Base-by-base conservation (phyloP, 1,284 basidiomycete genomes). In the Ceratobasidium sp. region DNA sequence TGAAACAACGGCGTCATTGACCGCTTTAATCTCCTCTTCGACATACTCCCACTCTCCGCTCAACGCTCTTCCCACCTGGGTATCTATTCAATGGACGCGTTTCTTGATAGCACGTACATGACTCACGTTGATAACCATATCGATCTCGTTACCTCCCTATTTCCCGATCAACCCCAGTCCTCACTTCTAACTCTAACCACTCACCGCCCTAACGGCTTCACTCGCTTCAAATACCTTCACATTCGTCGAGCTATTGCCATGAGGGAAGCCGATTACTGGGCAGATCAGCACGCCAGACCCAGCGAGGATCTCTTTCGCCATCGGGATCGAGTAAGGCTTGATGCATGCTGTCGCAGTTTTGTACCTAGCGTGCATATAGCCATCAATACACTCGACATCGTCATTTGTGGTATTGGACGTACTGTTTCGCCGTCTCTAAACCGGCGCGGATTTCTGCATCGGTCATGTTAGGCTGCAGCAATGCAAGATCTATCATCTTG, bases 391-490 rank as follows among this genome's bases (percentile, higher is more conserved):
- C 28, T 9, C 18, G 10, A 16, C 16, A 43, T 21, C n/a, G n/a
- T n/a, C n/a, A 10, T 30, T 23, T 4, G n/a, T 28, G 16, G 21
- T 50, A 46, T 26, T 30, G 18, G 28, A 21, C 62, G 12, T 45
- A 75, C 64, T 76, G 72, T 65, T 71, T 73, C 12, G 74, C 74
- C 14, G 61, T 41, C 14, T 74, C 61, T 8, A 77, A 58, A n/a
- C 76, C 76, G 10, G 65, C 69, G 23, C 50, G 72, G 45, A 77
- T 75, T n/a, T 74, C 73, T 23, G 32, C 76, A 48, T 77, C 76
- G n/a, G 74, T 75, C 76, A 77, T 74, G 28, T 74, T 76, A n/a
- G 76, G 76, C 41, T 77, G 76, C 55, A 77, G 69, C 16, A 77
- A 73, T 1, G 76, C 74, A 32, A 76, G 71, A 58, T 77, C 76